Base-by-base conservation (phyloP, 208 protist species). In the Trypanosoma cruzi region DNA sequence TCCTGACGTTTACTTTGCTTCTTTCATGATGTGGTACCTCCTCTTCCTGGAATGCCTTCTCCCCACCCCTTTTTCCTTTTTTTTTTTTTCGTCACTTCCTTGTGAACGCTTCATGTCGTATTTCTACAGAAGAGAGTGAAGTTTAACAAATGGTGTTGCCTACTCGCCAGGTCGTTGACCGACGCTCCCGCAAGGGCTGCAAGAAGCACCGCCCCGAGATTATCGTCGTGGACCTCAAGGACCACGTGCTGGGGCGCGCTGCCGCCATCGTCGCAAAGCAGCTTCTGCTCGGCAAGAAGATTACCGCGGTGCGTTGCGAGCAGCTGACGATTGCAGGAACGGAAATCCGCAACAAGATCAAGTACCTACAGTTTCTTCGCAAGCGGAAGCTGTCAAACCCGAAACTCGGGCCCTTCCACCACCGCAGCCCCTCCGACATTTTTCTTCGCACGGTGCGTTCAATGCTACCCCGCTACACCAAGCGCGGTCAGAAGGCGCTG, bases 301-400 rank as follows among this genome's bases (percentile, higher is more conserved):
- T 99, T 71, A 98, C 98, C 50, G 89, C 98, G 29, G 97, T 99
- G 32, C 91, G 98, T 56, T 98, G 94, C 80, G 98, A 99, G 88
- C 90, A 99, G 70, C 80, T 99, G 58, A 96, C 88, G 73, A 96
- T 99, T 63, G 95, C 94, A 37, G 98, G 98, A 53, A 86, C 94
- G 28, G 83, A 99, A 78, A 93, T 98, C 84, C 97, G 98, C 77
- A 99, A 99, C 97, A 99, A 99, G 90, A 89, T 93, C 82, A 97
- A 94, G 92, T 94, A 88, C 76, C 76, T 95, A 31, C 71, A 87
- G 72, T 99, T 96, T 81, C 77, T 99, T 11, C 81, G 88, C 73
- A 99, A 99, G 90, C 90, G 92, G 34, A 94, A 89, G 62, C 98
- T 99, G 85, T 98, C 96, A 72, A 99, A 99, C 94, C 99, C 98